A percentile compares a stretch with the other conserved stretches of the same genome.
Conservation (phyloP, 75 land plant species). For the Larix kaempferi region DNA sequence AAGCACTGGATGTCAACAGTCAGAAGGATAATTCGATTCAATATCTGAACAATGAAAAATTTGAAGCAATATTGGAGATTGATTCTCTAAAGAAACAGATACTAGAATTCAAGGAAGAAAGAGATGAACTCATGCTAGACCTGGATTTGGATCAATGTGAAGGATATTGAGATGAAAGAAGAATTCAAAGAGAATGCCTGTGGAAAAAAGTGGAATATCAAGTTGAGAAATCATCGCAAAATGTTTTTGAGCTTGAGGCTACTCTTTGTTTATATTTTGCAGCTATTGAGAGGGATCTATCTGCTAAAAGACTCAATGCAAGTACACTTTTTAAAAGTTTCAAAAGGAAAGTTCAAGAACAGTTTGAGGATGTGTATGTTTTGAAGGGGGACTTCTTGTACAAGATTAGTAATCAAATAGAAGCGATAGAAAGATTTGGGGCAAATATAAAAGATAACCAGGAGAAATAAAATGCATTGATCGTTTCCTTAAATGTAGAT, state of each 20-base stretch:
- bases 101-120: conserved; percentile 14
- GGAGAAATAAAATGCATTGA: neutral
- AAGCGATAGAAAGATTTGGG: neutral
- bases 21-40: conserved; percentile 25
- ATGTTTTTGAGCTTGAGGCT: conserved; percentile 11
- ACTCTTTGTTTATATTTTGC: conserved; percentile 4
- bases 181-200: conserved; percentile 18
- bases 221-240: conserved; percentile 9
- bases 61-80: conserved; percentile 25
- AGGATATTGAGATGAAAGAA: conserved; percentile 17
- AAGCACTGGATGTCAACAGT: conserved; percentile 10
- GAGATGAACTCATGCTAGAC: conserved; percentile 10
- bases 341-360: conserved; percentile 1
- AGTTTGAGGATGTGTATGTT: neutral
- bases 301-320: neutral
- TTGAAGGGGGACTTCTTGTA: neutral
- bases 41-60: conserved; percentile 12
- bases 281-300: conserved; percentile 13
- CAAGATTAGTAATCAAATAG: neutral
- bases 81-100: conserved; percentile 17
- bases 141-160: conserved; percentile 18
- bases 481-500: conserved; percentile 8
- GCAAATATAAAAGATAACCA: neutral
- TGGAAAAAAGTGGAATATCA: conserved; percentile 5
- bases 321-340: neutral